Conservation (phyloP, 192 early-diverging fungal genomes). For the Coemansia interrupta region DNA sequence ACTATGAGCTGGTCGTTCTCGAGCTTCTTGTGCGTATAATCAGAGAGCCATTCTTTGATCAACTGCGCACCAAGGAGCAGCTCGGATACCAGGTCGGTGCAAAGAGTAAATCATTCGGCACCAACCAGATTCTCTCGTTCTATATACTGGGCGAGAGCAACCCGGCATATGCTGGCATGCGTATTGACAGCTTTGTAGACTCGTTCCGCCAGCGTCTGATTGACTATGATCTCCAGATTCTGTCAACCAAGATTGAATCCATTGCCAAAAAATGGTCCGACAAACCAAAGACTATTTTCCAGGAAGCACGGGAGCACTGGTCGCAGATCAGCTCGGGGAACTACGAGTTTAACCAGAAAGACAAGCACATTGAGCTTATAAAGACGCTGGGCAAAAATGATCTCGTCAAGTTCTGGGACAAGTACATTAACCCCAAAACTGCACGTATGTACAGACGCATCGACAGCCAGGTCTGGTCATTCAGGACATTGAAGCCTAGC, state of each 20-base stretch:
- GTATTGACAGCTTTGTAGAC: not conserved
- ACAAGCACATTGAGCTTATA: not conserved
- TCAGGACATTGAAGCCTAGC: not conserved
- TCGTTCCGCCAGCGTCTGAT: not conserved
- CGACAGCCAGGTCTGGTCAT: constrained; percentile 6
- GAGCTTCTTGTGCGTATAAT: constrained; percentile 68
- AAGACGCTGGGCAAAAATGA: not conserved
- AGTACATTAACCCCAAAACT: constrained; percentile 5
- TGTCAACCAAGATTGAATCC: not conserved
- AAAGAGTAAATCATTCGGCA: not conserved
- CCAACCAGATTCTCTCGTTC: not conserved
- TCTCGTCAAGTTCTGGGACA: constrained; percentile 6
- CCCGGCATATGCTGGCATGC: constrained; percentile 1
- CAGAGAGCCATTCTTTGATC: constrained; percentile 69
- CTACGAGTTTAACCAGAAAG: not conserved
- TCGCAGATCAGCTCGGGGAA: not conserved
- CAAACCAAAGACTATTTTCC: not conserved
- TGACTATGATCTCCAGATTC: not conserved
- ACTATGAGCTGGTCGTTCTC: constrained; percentile 54
- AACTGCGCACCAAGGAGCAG: constrained; percentile 6
- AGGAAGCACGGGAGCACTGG: not conserved
- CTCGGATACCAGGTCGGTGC: constrained; percentile 1
- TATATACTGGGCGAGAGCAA: constrained; percentile 1
- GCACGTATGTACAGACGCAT: not conserved
- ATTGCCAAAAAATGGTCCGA: not conserved